Evolutionary conservation across 331 rosid genomes (phyloP).

Genomic region (Arachis monticola): DNA sequence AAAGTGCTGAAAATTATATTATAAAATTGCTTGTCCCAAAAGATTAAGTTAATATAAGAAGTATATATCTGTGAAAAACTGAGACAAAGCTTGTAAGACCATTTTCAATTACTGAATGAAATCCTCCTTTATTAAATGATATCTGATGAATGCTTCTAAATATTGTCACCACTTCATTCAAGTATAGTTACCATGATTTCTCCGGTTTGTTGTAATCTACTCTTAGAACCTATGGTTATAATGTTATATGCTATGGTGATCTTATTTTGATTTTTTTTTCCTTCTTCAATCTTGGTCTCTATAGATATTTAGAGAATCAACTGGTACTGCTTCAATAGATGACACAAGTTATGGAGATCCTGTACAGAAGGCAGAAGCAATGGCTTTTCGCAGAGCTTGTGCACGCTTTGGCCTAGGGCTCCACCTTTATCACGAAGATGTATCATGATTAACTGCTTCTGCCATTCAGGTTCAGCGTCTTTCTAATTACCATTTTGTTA

Average conservation of each 20-base stretch:
- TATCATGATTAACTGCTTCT: conserved; percentile 43
- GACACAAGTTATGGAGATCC: conserved; percentile 89
- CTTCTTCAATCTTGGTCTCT: neutral
- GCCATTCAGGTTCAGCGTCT: conserved; percentile 30
- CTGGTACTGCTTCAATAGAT: conserved; percentile 74
- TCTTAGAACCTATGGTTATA: neutral
- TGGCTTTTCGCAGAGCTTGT: conserved; percentile 96
- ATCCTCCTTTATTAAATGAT: conserved; percentile 1
- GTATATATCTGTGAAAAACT: neutral
- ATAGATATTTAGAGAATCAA: conserved; percentile 78
- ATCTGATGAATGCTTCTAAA: neutral
- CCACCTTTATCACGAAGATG: conserved; percentile 82
- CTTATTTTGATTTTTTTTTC: neutral
- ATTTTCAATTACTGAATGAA: neutral
- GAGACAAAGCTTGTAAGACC: neutral
- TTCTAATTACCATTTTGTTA: conserved; percentile 5
- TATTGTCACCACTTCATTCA: neutral
- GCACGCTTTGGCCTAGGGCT: conserved; percentile 88
- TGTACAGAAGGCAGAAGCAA: conserved; percentile 89
- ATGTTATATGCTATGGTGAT: conserved; percentile 5
- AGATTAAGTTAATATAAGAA: no score
- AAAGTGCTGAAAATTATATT: no score
- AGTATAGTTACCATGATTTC: neutral
- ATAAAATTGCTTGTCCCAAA: no score
- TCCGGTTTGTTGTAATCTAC: neutral